Evolutionary conservation across 106 monocot genomes (phyloP), one percentile per base, ranked within the genome.

Genomic region (Acorus calamus): DNA sequence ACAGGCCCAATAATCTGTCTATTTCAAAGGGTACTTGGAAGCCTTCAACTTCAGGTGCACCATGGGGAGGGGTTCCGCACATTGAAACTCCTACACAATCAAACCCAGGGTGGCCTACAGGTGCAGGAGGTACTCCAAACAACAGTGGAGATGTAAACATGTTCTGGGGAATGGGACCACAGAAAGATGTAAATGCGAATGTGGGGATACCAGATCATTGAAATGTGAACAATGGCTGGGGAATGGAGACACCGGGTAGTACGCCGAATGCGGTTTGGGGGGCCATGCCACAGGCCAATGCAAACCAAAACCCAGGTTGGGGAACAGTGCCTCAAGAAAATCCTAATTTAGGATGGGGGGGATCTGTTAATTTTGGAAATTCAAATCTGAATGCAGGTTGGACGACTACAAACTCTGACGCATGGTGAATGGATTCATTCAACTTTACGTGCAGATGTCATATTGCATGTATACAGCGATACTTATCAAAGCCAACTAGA

Each of bases 231-330:
- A 11, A 48, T 6, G 76, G 49, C 58, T 51, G 28, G 59, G 63
- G 43, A 5, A 11, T 56, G 8, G 13, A 54, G 63, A 73, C 28
- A 69, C 43, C 65, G 54, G 62, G 50, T 67, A 74, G 60, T 66
- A 41, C 52, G 6, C 10, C 58, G 51, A 71, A 61, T 57, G 11
- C 63, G 56, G 83, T 74, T 56, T 83, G 74, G 67, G 55, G 63
- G 11, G 57, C 70, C 51, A 68, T 71, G 5, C 65, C 68, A 52
- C 83, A 69, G 28, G 81, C 60, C 66, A 77, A 74, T 59, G 14
- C 51, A 42, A 65, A 61, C 56, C 50, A 58, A 49, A 73, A 65
- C 51, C 50, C 59, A 53, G 49, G n/a, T 45, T 79, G 83, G 83
- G 70, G 43, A 14, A 43, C 63, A 6, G 58, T 61, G 50, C 46